phyloP scores from a whole-genome alignment of 768 basidiomycete species.

The Pseudohyphozyma bogoriensis region DNA sequence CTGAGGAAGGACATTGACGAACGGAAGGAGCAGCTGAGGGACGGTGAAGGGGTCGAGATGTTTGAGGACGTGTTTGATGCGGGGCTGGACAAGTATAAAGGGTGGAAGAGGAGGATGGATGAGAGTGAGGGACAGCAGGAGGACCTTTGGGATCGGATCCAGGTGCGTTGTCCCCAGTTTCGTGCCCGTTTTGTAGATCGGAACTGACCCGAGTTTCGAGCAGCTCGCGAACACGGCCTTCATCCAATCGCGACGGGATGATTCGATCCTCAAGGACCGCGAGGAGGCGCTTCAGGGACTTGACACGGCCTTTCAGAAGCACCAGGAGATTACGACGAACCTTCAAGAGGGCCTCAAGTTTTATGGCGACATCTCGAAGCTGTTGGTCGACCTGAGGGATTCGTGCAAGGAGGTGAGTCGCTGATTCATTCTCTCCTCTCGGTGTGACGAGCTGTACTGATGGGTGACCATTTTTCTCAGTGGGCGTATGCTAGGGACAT shows the following conservation, averaged over 20 bases:
- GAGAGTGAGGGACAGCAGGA: conserved; percentile 55
- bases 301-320: conserved; percentile 76
- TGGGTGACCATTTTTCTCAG: too few relatives aligned
- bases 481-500: too few relatives aligned
- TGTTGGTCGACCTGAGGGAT: conserved; percentile 42
- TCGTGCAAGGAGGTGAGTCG: conserved; percentile 15
- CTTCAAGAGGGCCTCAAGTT: conserved; percentile 68
- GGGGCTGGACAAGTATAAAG: conserved; percentile 71
- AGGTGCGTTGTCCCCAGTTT: conserved; percentile 43
- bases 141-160: conserved; percentile 55
- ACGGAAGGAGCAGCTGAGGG: conserved; percentile 37
- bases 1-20: conserved; percentile 41
- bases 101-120: conserved; percentile 45
- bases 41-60: conserved; percentile 58
- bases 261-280: conserved; percentile 59
- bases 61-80: conserved; percentile 75
- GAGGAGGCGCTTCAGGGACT: conserved; percentile 72
- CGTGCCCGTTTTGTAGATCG: neutral
- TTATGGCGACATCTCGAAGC: conserved; percentile 70
- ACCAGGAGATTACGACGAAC: conserved; percentile 71
- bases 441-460: too few relatives aligned
- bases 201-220: conserved; percentile 10
- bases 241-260: conserved; percentile 50
- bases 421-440: too few relatives aligned
- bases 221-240: conserved; percentile 63